phyloP scores from a whole-genome alignment of 2,329 filamentous ascomycete genomes.

The Rasamsonia emersonii region DNA sequence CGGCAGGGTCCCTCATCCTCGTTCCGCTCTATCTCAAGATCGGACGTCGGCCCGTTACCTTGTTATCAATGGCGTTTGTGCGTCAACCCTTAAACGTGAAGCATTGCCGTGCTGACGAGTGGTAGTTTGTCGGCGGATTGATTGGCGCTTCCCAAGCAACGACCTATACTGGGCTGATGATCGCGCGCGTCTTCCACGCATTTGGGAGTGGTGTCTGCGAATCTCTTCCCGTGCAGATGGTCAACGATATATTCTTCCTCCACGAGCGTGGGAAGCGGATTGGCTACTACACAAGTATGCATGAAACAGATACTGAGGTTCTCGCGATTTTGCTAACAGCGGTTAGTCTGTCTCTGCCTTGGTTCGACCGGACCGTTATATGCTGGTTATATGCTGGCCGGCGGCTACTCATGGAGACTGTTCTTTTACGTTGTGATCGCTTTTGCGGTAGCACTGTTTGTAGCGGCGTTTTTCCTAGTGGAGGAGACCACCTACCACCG shows the following conservation, averaged over 20 bases:
- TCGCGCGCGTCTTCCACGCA: constrained; percentile 33
- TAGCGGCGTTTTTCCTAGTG: constrained; percentile 49
- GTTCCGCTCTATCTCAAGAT: constrained; percentile 51
- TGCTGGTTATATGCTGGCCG: constrained; percentile 53
- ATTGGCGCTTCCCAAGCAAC: constrained; percentile 35
- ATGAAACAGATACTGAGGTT: not conserved
- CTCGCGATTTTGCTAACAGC: constrained; percentile 4
- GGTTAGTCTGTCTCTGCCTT: constrained; percentile 45
- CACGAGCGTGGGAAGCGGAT: constrained; percentile 43
- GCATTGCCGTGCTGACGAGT: not conserved
- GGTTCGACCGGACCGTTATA: constrained; percentile 50
- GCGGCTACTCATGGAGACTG: constrained; percentile 50
- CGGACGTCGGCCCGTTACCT: constrained; percentile 36
- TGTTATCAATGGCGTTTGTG: constrained; percentile 33
- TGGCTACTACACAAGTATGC: constrained; percentile 49
- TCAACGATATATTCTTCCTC: constrained; percentile 42
- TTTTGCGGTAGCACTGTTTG: constrained; percentile 37
- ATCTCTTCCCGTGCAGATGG: constrained; percentile 39
- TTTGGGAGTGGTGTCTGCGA: constrained; percentile 40
- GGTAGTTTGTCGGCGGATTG: constrained; percentile 33
- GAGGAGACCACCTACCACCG: constrained; percentile 52
- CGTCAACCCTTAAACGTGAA: no score
- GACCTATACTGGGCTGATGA: constrained; percentile 35
- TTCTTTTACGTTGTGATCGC: constrained; percentile 55
- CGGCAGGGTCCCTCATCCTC: constrained; percentile 42